These are phyloP conservation scores for Candida manassasensis DNA, from an alignment of 805 yeast species.

Conservation along the genomic window DNA sequence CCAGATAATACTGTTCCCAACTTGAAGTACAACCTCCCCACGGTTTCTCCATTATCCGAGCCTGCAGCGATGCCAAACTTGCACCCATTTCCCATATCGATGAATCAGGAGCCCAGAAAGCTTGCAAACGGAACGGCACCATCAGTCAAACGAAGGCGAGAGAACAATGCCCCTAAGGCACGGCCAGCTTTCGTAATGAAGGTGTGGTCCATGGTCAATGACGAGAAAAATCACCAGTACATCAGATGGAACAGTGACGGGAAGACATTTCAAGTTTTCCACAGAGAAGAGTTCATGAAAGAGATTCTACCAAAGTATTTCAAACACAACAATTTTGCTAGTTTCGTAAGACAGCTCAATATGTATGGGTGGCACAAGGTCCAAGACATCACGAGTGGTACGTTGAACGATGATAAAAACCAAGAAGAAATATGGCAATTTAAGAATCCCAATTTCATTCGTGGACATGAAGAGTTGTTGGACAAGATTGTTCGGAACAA, in stretches of 20 bases:
- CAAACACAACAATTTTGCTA: slow-evolving; percentile 91
- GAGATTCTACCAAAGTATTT: slow-evolving; percentile 84
- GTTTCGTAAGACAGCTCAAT: slow-evolving; percentile 90
- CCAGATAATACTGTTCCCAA: background rate
- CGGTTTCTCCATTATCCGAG: background rate
- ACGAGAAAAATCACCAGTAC: slow-evolving; percentile 58
- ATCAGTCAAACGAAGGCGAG: slow-evolving; percentile 19
- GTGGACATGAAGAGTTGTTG: slow-evolving; percentile 76
- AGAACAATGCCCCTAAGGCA: slow-evolving; percentile 40
- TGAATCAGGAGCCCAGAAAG: background rate
- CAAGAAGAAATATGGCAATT: slow-evolving; percentile 87
- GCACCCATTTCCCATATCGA: background rate
- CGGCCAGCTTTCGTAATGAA: slow-evolving; percentile 91
- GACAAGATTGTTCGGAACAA: slow-evolving; percentile 81
- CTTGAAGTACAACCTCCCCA: background rate
- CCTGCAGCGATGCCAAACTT: background rate
- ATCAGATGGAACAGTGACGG: slow-evolving; percentile 89
- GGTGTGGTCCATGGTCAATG: slow-evolving; percentile 94
- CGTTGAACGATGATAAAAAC: slow-evolving; percentile 43
- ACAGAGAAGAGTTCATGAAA: slow-evolving; percentile 81
- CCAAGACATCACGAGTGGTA: slow-evolving; percentile 82
- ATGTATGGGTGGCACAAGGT: slow-evolving; percentile 99
- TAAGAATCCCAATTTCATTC: slow-evolving; percentile 72
- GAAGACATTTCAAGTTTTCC: slow-evolving; percentile 73
- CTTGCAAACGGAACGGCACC: background rate